Evolutionary conservation across 1,284 basidiomycete genomes (phyloP).

Genomic region (Cystobasidiaceae sp.): DNA sequence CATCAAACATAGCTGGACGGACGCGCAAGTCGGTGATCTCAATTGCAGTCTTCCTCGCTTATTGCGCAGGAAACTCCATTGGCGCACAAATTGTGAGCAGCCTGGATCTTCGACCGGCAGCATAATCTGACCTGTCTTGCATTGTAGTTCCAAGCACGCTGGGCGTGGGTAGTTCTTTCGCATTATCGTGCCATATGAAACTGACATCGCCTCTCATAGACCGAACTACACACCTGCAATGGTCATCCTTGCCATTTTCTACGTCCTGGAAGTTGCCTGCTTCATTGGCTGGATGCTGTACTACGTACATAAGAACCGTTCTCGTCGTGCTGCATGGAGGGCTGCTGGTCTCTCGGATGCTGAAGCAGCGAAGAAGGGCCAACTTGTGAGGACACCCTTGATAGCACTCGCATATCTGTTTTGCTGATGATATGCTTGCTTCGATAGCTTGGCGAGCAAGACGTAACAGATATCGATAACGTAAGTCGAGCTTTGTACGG

Average conservation of each 20-base stretch:
- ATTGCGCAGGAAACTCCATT: slow-evolving; percentile 40
- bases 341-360: background rate
- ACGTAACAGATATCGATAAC: slow-evolving; percentile 23
- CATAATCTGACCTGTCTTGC: background rate
- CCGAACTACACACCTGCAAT: slow-evolving; percentile 13
- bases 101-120: background rate
- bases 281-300: slow-evolving; percentile 11
- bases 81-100: slow-evolving; percentile 13
- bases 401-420: background rate
- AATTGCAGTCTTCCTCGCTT: slow-evolving; percentile 42
- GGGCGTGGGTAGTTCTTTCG: background rate
- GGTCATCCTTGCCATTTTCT: slow-evolving; percentile 18
- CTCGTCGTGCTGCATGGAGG: background rate
- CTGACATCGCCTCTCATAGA: slow-evolving; percentile 31
- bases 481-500: no score
- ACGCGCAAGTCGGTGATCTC: slow-evolving; percentile 44
- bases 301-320: background rate
- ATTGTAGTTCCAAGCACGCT: slow-evolving; percentile 4
- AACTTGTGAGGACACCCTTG: background rate
- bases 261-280: slow-evolving; percentile 11
- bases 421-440: background rate
- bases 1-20: slow-evolving; percentile 44
- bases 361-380: background rate
- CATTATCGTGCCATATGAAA: no score
- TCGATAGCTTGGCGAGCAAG: background rate